Base-by-base conservation (phyloP, 164 flowering plant species). In the Chimonanthus salicifolius region DNA sequence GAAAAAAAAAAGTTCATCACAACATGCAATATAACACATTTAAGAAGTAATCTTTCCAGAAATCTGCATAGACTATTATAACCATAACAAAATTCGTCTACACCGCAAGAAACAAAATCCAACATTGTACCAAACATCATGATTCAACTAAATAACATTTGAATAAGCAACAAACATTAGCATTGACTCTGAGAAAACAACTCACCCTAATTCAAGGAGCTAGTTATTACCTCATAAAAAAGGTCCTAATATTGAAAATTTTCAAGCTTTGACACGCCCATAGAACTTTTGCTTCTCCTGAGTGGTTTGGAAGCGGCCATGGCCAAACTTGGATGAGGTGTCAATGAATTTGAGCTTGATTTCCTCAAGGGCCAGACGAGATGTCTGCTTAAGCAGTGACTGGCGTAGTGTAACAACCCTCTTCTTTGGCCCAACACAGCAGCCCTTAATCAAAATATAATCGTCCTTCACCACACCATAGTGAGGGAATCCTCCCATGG, bases 361-460 rank as follows among this genome's bases (percentile, higher is more conserved):
- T 49, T 74, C 88, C 80, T 89, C 94, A 75, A 87, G 0, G 15
- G 94, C 92, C 20, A 85, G 44, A 68, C 92, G 64, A n/a, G 76
- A 74, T 3, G 76, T 74, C 64, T 74, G 76, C 76, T 74, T 74
- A 71, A 74, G 18, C 45, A 74, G 58, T 13, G 76, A 74, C 51
- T 74, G 76, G 7, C 76, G 64, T 16, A 74, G 71, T 2, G 76
- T 74, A 7, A 74, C 76, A n/a, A 74, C 76, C n/a, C 76, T 51
- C 71, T 74, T 74, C 71, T 74, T 74, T 8, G 76, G 76, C 16
- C 76, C 76, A 13, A 74, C 76, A 18, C 76, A 74, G 71, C 76
- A 74, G 3, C 76, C 76, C 71, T 67, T 74, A 33, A 74, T 67
- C 64, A 74, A 13, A 54, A 74, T 11, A 60, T 74, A 74, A 46